Evolutionary conservation across 805 yeast species (phyloP).

Genomic region (Hanseniaspora vineae): DNA sequence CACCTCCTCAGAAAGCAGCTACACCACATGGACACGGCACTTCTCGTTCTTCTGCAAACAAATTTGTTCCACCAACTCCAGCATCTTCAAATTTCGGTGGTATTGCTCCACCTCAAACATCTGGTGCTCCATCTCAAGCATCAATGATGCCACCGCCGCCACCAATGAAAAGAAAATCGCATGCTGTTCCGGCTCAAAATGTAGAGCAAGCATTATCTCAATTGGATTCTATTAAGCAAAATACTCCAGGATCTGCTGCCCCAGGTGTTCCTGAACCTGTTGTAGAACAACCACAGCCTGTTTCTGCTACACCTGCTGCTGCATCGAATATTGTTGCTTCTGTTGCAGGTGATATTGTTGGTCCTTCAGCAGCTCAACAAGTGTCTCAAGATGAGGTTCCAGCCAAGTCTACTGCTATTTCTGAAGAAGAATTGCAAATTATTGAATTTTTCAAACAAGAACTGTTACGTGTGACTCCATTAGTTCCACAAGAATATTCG

Average conservation of each 20-base stretch:
- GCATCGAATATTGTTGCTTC: neutral
- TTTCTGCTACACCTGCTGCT: slow-evolving; percentile 6
- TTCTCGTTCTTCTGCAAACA: neutral
- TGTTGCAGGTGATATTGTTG: too few species aligned
- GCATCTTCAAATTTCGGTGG: too few species aligned
- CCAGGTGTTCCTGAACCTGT: slow-evolving; percentile 5
- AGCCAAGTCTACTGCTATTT: too few species aligned
- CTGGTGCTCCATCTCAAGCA: neutral
- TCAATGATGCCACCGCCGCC: slow-evolving; percentile 1
- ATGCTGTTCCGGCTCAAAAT: neutral
- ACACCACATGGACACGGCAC: neutral
- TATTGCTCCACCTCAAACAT: slow-evolving; percentile 5
- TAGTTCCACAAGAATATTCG: slow-evolving; percentile 58
- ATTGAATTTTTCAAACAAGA: slow-evolving; percentile 41
- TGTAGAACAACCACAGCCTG: slow-evolving; percentile 7
- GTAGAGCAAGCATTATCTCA: neutral
- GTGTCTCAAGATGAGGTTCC: too few species aligned
- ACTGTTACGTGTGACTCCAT: slow-evolving; percentile 52
- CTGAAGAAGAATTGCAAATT: slow-evolving; percentile 45
- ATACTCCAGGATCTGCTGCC: neutral
- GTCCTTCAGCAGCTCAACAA: too few species aligned
- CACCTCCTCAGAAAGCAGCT: slow-evolving; percentile 10
- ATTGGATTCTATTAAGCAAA: neutral
- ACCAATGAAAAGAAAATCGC: slow-evolving; percentile 1
- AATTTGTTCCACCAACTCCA: neutral